Evolutionary conservation across 768 basidiomycete genomes (phyloP), one percentile per base, ranked within the genome.

Genomic region (Phylloporus arenicola): DNA sequence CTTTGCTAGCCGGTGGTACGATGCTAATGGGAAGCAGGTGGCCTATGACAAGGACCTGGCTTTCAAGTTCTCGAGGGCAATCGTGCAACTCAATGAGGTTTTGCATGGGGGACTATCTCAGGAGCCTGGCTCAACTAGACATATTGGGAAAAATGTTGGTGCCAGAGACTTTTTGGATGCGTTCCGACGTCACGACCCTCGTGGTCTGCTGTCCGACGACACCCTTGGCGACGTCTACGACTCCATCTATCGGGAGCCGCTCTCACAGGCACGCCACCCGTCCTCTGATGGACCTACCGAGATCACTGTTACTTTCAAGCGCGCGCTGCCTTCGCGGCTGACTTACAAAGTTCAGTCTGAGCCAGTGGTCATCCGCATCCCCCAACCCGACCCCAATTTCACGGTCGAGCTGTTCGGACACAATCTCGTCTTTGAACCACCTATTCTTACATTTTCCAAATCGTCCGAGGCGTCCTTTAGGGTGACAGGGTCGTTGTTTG

Each of bases 311-410:
- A 78, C 77, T 12, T 79, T 88, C 65, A 90, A 88, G 67, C 82
- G 86, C 27, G 70, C 82, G 4, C 70, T 92, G 10, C 91, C 92
- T 1, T 71, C 79, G 6, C 82, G 86, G 42, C 75, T 98, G 46
- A 95, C 92, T 0, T 91, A 92, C 70, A 86, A 89, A 61, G 71
- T 83, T 11, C 88, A 93, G 64, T 95, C 92, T 1, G 92, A 96
- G 50, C 83, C 85, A 11, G 84, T 97, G 62, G 81, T 87, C 43
- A 76, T 99, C 55, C 83, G 87, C 30, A 84, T 99, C 34, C 88
- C 92, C 13, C 82, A 86, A 45, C 75, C 84, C 5, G 96, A 99
- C 66, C 78, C 88, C n/a, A 71, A 82, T 29, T 80, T 99, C 54
- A 77, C 73, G 19, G 87, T 99, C 59, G 82, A 89, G 60, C 74